Conservation (phyloP, 768 basidiomycete species). For the Aureoboletus auriporus region DNA sequence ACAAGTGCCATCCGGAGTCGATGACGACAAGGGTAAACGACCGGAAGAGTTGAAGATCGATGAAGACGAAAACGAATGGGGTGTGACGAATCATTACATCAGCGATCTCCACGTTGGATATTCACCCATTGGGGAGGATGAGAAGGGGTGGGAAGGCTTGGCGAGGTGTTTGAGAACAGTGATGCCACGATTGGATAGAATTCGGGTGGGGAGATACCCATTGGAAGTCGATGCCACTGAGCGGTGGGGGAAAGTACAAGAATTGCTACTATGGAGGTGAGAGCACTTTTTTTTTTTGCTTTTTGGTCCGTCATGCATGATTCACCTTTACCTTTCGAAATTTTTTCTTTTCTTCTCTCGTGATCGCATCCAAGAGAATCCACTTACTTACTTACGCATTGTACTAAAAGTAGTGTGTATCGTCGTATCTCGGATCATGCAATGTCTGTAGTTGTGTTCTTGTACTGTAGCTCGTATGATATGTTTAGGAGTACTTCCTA, state of each 20-base stretch:
- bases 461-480: too few relatives aligned
- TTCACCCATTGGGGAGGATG: constrained; percentile 19
- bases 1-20: neutral
- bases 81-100: constrained; percentile 15
- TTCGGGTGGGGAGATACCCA: constrained; percentile 11
- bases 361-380: too few relatives aligned
- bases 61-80: constrained; percentile 9
- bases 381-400: too few relatives aligned
- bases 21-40: neutral
- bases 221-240: constrained; percentile 4
- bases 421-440: too few relatives aligned
- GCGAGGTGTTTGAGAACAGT: constrained; percentile 14
- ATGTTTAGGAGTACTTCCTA: too few relatives aligned
- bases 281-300: too few relatives aligned
- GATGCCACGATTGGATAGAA: constrained; percentile 23
- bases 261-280: constrained; percentile 5
- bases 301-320: too few relatives aligned
- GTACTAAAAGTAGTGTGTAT: too few relatives aligned
- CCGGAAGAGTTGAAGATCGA: neutral
- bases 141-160: constrained; percentile 1
- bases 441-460: too few relatives aligned
- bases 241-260: constrained; percentile 14
- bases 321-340: too few relatives aligned
- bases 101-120: constrained; percentile 19
- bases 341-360: too few relatives aligned